Evolutionary conservation across 2,329 filamentous ascomycete genomes (phyloP), one percentile per base, ranked within the genome.

Genomic region (Neospermospora avenae): DNA sequence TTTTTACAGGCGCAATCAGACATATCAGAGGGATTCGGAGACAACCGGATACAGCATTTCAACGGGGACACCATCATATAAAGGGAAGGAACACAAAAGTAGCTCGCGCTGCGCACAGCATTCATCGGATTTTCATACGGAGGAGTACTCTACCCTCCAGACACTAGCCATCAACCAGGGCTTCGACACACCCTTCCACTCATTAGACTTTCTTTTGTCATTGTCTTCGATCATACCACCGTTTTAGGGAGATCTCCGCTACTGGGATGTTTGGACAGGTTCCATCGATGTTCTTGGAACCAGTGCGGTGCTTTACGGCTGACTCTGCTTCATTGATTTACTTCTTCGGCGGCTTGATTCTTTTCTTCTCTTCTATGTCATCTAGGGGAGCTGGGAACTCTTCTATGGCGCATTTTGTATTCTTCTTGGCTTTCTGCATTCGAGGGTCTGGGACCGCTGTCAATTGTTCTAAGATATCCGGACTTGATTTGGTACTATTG

Each of bases 91-190:
- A 67, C 57, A 67, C 63, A 71, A 71, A 72, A 71, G 69, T 69
- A 66, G 69, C 69, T 71, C 69, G 63, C 69, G 69, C 70, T 70
- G 64, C 69, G 65, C 61, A 64, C 57, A 64, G 67, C 66, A 68
- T 69, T 67, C 51, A 55, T 58, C 51, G 55, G 55, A 41, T 34
- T 41, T 54, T 45, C 39, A 18, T 35, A 45, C 48, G 35, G 34
- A 28, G 48, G 48, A 51, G 28, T 20, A 48, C 24, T 31, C 28
- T 39, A 14, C 22, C 37, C 34, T 56, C 35, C 53, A 34, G 20
- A 16, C 54, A 56, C 48, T 42, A 48, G 41, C 45, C 22, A 22
- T 16, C 35, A 56, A 35, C 31, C 24, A 48, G 20, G n/a, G 48
- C 28, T 51, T 11, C 48, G 28, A n/a, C 45, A 45, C 31, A 24